These are phyloP conservation scores for Colletotrichum plurivorum DNA, from an alignment of 2,329 filamentous ascomycete species.

Conservation along the genomic window DNA sequence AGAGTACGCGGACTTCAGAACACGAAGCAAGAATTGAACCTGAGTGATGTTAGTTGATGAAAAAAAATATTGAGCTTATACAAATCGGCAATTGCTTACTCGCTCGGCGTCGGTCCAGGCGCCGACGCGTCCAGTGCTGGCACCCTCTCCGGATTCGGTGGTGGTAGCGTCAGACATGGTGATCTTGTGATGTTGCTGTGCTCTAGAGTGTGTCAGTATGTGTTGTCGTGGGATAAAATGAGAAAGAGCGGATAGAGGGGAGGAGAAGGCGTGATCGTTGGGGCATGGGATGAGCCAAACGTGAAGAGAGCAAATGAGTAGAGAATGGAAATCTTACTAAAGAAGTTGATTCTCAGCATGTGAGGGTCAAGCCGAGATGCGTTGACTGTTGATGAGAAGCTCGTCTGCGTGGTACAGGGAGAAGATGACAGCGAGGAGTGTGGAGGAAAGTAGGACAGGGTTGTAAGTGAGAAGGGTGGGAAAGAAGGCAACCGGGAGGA, in stretches of 20 bases:
- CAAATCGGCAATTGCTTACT: constrained; percentile 41
- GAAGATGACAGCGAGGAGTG: no score
- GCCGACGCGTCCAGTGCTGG: constrained; percentile 6
- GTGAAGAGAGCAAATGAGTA: no score
- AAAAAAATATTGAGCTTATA: background rate
- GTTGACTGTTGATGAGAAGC: no score
- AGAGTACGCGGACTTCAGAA: constrained; percentile 47
- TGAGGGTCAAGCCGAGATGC: no score
- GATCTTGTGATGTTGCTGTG: background rate
- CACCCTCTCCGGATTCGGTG: constrained; percentile 42
- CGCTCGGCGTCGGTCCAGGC: constrained; percentile 56
- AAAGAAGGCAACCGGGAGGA: no score
- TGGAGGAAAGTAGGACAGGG: no score
- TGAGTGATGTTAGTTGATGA: constrained; percentile 30
- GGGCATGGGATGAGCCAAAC: no score
- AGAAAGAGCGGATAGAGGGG: background rate
- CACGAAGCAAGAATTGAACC: constrained; percentile 53
- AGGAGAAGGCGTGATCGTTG: no score
- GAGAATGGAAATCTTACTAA: no score
- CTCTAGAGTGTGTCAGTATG: background rate
- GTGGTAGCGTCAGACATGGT: constrained; percentile 45
- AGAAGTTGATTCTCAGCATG: no score
- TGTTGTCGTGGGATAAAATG: background rate
- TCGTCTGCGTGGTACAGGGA: no score
- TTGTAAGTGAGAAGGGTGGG: no score